Evolutionary conservation across 805 yeast species (phyloP).

Genomic region (Schizosaccharomyces octosporus): DNA sequence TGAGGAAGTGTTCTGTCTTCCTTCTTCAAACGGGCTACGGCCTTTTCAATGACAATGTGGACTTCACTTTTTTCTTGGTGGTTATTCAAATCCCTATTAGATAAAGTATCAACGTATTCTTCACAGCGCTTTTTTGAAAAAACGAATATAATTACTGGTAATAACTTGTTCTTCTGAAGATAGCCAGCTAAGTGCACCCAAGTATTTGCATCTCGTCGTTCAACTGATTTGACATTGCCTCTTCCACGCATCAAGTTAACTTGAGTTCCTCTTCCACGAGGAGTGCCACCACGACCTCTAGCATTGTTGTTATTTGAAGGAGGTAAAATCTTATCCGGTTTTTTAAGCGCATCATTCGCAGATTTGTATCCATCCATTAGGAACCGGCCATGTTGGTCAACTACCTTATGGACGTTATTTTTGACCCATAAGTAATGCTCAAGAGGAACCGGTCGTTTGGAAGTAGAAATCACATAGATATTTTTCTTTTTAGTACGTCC

Average conservation of each 20-base stretch:
- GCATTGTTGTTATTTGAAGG: conserved; percentile 17
- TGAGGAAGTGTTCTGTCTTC: conserved; percentile 91
- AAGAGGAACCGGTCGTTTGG: conserved; percentile 88
- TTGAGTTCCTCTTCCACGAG: conserved; percentile 8
- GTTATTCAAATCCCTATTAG: conserved; percentile 52
- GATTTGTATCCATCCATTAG: conserved; percentile 34
- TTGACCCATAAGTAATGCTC: conserved; percentile 75
- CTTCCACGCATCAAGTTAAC: not conserved
- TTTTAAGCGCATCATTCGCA: conserved; percentile 25
- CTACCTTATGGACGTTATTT: conserved; percentile 41
- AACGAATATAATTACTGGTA: conserved; percentile 83
- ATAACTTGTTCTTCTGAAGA: conserved; percentile 37
- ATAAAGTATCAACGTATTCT: conserved; percentile 62
- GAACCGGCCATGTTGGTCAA: conserved; percentile 51
- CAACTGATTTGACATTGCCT: not conserved
- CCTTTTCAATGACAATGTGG: conserved; percentile 77
- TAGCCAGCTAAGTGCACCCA: conserved; percentile 54
- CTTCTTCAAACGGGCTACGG: conserved; percentile 61
- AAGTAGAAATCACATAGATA: conserved; percentile 85
- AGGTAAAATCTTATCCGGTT: conserved; percentile 15
- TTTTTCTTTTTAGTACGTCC: conserved; percentile 92
- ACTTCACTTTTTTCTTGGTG: conserved; percentile 76
- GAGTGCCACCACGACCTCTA: conserved; percentile 14
- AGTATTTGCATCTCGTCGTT: conserved; percentile 30
- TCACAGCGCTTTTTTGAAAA: conserved; percentile 86